phyloP scores from a whole-genome alignment of 352 stramenopile species.

The Globisporangium orthogonon region DNA sequence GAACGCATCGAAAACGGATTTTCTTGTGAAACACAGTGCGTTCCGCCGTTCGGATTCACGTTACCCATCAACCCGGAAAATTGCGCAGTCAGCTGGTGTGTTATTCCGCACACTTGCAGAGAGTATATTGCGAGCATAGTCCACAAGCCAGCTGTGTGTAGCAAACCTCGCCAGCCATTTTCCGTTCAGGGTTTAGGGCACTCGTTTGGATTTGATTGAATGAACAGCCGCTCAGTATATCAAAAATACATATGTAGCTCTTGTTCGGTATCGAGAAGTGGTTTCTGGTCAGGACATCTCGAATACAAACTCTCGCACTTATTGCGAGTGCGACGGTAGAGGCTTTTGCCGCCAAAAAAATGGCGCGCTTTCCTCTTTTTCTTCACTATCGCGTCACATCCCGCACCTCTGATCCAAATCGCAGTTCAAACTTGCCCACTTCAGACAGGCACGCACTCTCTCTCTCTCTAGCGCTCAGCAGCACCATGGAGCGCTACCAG shows the following conservation, averaged over 20 bases:
- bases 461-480: not conserved
- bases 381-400: not conserved
- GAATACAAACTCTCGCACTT: not conserved
- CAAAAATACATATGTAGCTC: not conserved
- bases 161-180: conserved; percentile 11
- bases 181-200: not conserved
- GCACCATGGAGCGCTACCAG: conserved; percentile 85
- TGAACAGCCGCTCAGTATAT: not conserved
- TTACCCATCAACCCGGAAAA: not conserved
- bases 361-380: not conserved
- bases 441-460: not conserved
- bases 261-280: no score
- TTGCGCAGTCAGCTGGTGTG: not conserved
- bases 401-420: not conserved
- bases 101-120: not conserved
- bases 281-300: not conserved
- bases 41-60: not conserved
- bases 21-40: conserved; percentile 1
- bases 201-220: not conserved
- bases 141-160: not conserved
- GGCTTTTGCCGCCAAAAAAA: not conserved
- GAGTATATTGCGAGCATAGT: not conserved
- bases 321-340: not conserved
- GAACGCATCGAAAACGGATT: not conserved
- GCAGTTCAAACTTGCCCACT: not conserved